Evolutionary conservation across 257 asterid species (phyloP).

Genomic region (Forsythia suspensa): DNA sequence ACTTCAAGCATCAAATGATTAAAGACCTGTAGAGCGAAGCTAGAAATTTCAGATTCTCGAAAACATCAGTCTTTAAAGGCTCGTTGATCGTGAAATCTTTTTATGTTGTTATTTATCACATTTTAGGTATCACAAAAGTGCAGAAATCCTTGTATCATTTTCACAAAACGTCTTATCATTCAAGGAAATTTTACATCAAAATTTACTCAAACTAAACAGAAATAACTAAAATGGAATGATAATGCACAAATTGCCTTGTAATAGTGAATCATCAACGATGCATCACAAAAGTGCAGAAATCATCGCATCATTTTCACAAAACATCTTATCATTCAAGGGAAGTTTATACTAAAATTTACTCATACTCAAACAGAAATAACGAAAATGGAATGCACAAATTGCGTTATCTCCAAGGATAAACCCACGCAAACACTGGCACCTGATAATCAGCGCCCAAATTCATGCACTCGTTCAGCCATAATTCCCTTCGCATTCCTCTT

Average conservation of each 20-base stretch:
- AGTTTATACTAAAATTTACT: neutral
- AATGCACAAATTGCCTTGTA: neutral
- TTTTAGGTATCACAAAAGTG: neutral
- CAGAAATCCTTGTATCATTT: neutral
- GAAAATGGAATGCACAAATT: neutral
- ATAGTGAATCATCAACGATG: neutral
- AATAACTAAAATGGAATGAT: neutral
- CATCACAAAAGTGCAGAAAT: neutral
- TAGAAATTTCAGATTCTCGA: neutral
- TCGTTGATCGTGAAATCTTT: neutral
- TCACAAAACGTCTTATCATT: neutral
- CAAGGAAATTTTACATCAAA: neutral
- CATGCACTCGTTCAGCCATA: neutral
- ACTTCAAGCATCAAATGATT: neutral
- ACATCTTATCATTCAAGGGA: neutral
- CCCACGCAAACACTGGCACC: neutral
- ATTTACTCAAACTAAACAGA: neutral
- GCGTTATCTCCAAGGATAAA: neutral
- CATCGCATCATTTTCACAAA: neutral
- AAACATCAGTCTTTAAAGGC: neutral
- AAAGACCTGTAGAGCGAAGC: neutral
- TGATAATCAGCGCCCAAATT: neutral
- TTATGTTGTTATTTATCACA: neutral
- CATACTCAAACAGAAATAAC: neutral
- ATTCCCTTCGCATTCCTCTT: neutral